A percentile compares a stretch with the other conserved stretches of the same genome.
Conservation (phyloP, 2,329 filamentous ascomycete genomes). For the Curvularia lunata region DNA sequence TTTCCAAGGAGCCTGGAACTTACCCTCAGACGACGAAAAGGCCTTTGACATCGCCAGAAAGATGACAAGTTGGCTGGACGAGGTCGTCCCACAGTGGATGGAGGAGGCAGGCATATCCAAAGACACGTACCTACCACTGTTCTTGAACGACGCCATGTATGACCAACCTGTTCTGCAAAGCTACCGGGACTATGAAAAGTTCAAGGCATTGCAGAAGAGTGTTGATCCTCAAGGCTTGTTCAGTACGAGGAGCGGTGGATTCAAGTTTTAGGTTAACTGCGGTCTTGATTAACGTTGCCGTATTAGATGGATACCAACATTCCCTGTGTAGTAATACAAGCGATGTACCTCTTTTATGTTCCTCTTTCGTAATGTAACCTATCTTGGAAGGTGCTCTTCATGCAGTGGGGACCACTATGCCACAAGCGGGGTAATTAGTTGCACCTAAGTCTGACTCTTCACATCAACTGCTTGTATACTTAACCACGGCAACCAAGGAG, state of each 20-base stretch:
- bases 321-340: background rate
- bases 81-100: conserved; percentile 30
- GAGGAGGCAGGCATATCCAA: conserved; percentile 28
- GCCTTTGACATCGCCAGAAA: conserved; percentile 22
- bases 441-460: conserved; percentile 9
- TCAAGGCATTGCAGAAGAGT: conserved; percentile 29
- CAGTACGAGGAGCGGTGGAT: conserved; percentile 29
- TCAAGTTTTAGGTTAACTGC: conserved; percentile 23
- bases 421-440: conserved; percentile 18
- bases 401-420: conserved; percentile 11
- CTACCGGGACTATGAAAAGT: conserved; percentile 28
- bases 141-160: conserved; percentile 33
- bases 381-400: conserved; percentile 17
- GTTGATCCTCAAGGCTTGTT: conserved; percentile 31
- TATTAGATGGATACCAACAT: background rate
- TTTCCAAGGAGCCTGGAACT: conserved; percentile 28
- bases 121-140: conserved; percentile 29
- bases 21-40: conserved; percentile 22
- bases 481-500: background rate
- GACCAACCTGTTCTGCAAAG: conserved; percentile 31
- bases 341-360: background rate
- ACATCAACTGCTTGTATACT: background rate
- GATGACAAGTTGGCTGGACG: conserved; percentile 33
- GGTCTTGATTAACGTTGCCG: background rate
- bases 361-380: background rate